phyloP scores from a whole-genome alignment of 768 basidiomycete species.

The Russula sp. region DNA sequence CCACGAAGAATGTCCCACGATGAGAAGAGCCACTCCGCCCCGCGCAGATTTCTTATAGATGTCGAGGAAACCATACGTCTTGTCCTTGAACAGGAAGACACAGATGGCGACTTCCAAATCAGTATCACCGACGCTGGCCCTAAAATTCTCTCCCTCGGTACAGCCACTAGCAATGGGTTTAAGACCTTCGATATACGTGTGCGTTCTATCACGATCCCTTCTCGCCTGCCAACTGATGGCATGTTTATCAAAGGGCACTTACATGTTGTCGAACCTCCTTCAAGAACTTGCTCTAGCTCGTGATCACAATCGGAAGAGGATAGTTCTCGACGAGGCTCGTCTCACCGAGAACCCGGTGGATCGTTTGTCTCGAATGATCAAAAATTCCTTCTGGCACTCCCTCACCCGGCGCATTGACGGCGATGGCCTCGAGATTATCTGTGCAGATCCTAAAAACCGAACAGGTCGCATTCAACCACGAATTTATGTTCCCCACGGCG shows the following conservation, averaged over 20 bases:
- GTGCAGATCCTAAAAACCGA: slow-evolving; percentile 97
- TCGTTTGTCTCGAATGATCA: slow-evolving; percentile 95
- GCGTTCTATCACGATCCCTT: slow-evolving; percentile 33
- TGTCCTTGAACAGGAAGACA: slow-evolving; percentile 96
- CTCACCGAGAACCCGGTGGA: slow-evolving; percentile 97
- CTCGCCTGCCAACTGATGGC: slow-evolving; percentile 21
- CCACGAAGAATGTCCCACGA: slow-evolving; percentile 88
- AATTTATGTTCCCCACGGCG: slow-evolving; percentile 92
- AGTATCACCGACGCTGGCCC: slow-evolving; percentile 95
- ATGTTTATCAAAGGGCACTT: slow-evolving; percentile 69
- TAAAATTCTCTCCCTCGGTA: slow-evolving; percentile 93
- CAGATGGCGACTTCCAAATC: slow-evolving; percentile 95
- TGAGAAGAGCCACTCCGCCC: slow-evolving; percentile 70
- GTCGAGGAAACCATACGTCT: slow-evolving; percentile 98
- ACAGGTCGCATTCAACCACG: slow-evolving; percentile 85
- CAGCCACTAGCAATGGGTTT: slow-evolving; percentile 96
- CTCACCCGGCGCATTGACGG: slow-evolving; percentile 96
- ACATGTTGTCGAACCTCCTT: slow-evolving; percentile 98
- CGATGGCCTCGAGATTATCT: slow-evolving; percentile 95
- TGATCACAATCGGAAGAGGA: slow-evolving; percentile 91
- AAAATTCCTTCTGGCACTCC: slow-evolving; percentile 97
- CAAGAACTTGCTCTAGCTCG: slow-evolving; percentile 97
- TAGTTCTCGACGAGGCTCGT: slow-evolving; percentile 98
- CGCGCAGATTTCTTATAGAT: slow-evolving; percentile 91
- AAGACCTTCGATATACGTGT: slow-evolving; percentile 96